Evolutionary conservation across 148 eudicot species (phyloP), one percentile per base, ranked within the genome.

Genomic region (Dianthus caryophyllus): DNA sequence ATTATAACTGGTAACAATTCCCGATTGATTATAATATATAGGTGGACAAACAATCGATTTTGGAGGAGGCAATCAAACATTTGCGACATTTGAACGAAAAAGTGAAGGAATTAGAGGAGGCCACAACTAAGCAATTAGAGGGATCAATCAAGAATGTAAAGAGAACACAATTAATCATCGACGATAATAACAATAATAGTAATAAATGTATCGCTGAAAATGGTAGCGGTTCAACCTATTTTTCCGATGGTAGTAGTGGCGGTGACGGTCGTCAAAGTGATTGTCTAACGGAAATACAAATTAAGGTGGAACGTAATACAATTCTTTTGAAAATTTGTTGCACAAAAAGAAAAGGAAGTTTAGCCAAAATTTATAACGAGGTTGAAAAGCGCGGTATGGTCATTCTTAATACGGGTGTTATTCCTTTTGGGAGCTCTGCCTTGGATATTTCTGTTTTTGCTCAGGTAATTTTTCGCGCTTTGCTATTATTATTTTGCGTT

Each of bases 381-480:
- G 25, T 82, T 9, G 85, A 82, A 38, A 73, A 67, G 12, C 71
- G 49, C 22, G 56, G 61, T 33, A 48, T 75, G 44, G 39, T 31
- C 4, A 15, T 81, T 8, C 51, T 64, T 41, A 75, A 66, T 57
- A 31, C 38, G 17, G 54, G 43, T 27, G 68, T 58, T 20, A 11
- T 71, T 17, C 31, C 76, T 6, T 80, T 80, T 56, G 81, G 53
- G 0, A 53, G 9, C 24, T 10, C 58, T 1, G 18, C 68, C 10
- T 38, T 74, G 26, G 78, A 81, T 26, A 70, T 81, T 5, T 83
- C 87, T 56, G 69, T 86, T 11, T 55, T 74, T 61, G 82, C 81
- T 6, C 78, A 83, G 90, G 90, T 83, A 81, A 18, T 36, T 9
- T 9, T 9, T 53, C 9, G 12, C 11, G 9, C 24, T 33, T 33